Evolutionary conservation across 1,284 basidiomycete species (phyloP).

Genomic region (Wallemia ichthyophaga): DNA sequence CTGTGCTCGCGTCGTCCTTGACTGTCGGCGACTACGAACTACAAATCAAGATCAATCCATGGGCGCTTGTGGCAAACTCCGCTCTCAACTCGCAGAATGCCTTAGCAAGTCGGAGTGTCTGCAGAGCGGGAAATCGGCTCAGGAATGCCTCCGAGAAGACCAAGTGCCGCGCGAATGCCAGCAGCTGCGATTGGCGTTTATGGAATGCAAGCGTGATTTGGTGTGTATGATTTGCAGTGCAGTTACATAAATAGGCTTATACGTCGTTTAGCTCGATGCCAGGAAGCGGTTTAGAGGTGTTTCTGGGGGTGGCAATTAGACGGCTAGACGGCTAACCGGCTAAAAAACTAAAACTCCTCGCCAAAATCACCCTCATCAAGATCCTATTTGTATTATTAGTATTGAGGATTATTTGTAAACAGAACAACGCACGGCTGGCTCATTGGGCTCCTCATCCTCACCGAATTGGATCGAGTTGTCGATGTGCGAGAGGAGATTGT

Average conservation of each 20-base stretch:
- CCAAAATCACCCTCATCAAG: constrained; percentile 62
- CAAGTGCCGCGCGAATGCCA: constrained; percentile 47
- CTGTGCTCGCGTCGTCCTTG: no score
- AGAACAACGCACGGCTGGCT: constrained; percentile 17
- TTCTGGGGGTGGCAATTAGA: neutral
- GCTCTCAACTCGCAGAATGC: constrained; percentile 44
- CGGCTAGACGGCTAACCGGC: no score
- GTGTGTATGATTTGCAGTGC: no score
- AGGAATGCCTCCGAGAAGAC: constrained; percentile 39
- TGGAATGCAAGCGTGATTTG: constrained; percentile 64
- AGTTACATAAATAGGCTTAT: no score
- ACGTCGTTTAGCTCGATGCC: neutral
- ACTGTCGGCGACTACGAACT: no score
- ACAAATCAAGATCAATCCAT: no score
- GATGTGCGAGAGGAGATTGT: constrained; percentile 70
- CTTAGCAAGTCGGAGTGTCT: constrained; percentile 47
- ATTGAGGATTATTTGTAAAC: neutral
- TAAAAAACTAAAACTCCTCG: constrained; percentile 14
- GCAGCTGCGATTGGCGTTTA: constrained; percentile 39
- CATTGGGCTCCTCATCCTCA: constrained; percentile 71
- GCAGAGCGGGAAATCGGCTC: constrained; percentile 36
- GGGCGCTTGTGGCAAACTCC: constrained; percentile 31
- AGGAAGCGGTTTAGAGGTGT: neutral
- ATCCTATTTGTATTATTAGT: constrained; percentile 27
- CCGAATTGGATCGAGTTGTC: constrained; percentile 94